A percentile compares a stretch with the other conserved stretches of the same genome.
Conservation (phyloP, 139 green algal genomes). For the Mesotaenium endlicherianum region DNA sequence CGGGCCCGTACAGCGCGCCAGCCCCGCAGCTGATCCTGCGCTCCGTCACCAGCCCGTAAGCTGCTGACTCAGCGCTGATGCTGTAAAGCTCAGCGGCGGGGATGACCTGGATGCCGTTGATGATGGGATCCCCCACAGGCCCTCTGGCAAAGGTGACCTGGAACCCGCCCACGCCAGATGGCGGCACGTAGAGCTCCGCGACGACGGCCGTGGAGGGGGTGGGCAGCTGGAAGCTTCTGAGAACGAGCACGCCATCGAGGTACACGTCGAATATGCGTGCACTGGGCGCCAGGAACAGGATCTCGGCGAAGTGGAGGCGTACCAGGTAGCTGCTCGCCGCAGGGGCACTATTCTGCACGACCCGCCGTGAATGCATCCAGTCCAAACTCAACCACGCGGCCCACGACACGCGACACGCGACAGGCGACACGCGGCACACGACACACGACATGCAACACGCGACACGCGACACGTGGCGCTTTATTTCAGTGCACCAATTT, state of each 20-base stretch:
- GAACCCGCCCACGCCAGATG: no score
- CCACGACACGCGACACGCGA: no score
- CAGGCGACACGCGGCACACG: no score
- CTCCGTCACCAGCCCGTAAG: background rate
- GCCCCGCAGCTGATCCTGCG: no score
- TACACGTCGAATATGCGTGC: background rate
- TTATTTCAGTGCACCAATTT: no score
- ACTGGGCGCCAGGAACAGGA: background rate
- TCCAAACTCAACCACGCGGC: no score
- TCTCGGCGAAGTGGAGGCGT: background rate
- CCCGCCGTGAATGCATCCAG: no score
- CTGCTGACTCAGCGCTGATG: background rate
- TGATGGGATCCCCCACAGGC: background rate
- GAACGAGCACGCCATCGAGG: background rate
- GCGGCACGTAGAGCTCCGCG: background rate
- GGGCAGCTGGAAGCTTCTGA: background rate
- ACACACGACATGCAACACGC: no score
- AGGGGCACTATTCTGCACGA: no score
- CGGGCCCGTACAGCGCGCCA: background rate
- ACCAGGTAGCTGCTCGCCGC: background rate
- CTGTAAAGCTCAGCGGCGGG: background rate
- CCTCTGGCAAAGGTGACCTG: background rate
- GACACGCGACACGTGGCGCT: no score
- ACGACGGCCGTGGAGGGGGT: background rate
- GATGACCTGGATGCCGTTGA: background rate